These are phyloP conservation scores for Fusarium longipes DNA, from an alignment of 2,329 filamentous ascomycete genomes.

Conservation along the genomic window DNA sequence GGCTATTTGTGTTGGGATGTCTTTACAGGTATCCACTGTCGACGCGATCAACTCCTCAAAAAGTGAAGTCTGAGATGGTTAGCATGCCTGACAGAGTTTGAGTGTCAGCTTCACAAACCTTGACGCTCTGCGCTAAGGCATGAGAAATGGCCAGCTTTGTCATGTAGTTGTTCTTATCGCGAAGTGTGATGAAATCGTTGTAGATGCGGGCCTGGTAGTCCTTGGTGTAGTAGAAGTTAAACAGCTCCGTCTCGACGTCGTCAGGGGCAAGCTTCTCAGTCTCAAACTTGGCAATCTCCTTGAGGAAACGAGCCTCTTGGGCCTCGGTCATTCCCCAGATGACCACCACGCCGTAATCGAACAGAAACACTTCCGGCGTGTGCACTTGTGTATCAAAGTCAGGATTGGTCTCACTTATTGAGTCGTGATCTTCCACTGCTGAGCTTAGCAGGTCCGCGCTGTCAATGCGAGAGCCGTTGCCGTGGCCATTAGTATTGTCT, in stretches of 20 bases:
- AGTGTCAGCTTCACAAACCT: conserved; percentile 61
- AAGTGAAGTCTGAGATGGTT: conserved; percentile 77
- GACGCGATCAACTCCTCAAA: conserved; percentile 96
- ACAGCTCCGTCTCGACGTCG: conserved; percentile 94
- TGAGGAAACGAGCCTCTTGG: conserved; percentile 90
- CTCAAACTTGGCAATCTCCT: conserved; percentile 95
- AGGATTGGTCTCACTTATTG: conserved; percentile 61
- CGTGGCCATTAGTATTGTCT: conserved; percentile 42
- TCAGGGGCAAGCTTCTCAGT: conserved; percentile 87
- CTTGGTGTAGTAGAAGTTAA: conserved; percentile 99
- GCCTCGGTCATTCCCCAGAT: conserved; percentile 97
- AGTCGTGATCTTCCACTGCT: conserved; percentile 51
- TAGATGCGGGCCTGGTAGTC: conserved; percentile 99
- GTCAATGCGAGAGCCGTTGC: conserved; percentile 43
- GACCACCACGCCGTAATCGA: conserved; percentile 96
- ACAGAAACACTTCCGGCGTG: conserved; percentile 94
- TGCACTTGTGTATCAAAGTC: conserved; percentile 91
- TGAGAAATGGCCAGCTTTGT: conserved; percentile 97
- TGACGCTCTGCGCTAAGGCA: conserved; percentile 93
- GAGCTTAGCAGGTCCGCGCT: conserved; percentile 53
- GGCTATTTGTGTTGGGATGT: conserved; percentile 92
- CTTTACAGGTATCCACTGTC: conserved; percentile 92
- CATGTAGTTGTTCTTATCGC: conserved; percentile 98
- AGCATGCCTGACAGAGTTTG: conserved; percentile 12
- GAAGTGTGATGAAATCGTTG: conserved; percentile 97